Percentiles rank a stretch among this genome's conserved stretches.
Conservation (phyloP, 2,329 filamentous ascomycete genomes). For the Trichophaea hybrida region DNA sequence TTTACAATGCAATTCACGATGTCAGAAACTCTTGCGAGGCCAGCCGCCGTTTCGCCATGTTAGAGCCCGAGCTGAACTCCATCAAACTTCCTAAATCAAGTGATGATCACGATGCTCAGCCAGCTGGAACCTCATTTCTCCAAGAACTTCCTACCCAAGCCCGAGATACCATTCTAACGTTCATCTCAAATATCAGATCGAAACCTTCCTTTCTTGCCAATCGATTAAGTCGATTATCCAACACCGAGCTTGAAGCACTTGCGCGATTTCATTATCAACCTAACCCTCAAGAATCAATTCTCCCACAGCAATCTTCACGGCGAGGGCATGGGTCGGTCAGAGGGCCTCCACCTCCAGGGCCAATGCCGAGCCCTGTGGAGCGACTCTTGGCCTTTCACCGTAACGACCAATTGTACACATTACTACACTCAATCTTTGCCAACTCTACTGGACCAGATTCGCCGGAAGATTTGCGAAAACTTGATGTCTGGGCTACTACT, state of each 20-base stretch:
- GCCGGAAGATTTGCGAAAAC: conserved; percentile 62
- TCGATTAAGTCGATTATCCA: conserved; percentile 60
- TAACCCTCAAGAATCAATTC: conserved; percentile 70
- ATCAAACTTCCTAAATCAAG: conserved; percentile 25
- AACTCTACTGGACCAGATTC: conserved; percentile 71
- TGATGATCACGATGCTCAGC: conserved; percentile 28
- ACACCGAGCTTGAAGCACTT: conserved; percentile 61
- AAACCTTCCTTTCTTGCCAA: conserved; percentile 80
- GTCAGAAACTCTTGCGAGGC: conserved; percentile 64
- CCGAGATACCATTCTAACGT: conserved; percentile 60
- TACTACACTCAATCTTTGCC: conserved; percentile 81
- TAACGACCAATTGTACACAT: conserved; percentile 68
- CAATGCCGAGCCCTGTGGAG: conserved; percentile 53
- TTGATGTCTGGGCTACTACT: conserved; percentile 75
- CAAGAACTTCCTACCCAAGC: conserved; percentile 63
- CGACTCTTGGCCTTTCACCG: conserved; percentile 77
- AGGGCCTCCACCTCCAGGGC: conserved; percentile 17
- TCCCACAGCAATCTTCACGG: conserved; percentile 47
- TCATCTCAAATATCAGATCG: conserved; percentile 67
- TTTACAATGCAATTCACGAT: conserved; percentile 67
- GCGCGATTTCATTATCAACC: conserved; percentile 63
- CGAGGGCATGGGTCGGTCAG: conserved; percentile 30
- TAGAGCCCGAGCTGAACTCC: conserved; percentile 58
- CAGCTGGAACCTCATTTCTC: conserved; percentile 42
- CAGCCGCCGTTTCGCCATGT: conserved; percentile 52